Conservation (phyloP, 2,329 filamentous ascomycete genomes). For the Alternaria sp. region DNA sequence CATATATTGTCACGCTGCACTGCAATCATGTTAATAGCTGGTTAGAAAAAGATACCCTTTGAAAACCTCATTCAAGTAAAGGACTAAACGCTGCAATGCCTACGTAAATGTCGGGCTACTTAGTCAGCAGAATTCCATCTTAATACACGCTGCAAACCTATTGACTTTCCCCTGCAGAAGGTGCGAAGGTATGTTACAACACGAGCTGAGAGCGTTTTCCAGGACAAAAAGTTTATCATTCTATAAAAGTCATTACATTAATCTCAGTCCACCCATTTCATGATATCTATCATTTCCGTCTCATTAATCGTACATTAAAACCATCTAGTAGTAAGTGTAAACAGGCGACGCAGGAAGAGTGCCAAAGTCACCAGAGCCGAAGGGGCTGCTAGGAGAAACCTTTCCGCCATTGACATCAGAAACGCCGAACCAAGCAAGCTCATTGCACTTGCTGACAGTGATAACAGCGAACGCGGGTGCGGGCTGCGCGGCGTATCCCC, state of each 20-base stretch:
- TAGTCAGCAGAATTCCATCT: too few species aligned
- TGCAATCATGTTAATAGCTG: too few species aligned
- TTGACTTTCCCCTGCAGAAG: too few species aligned
- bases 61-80: too few species aligned
- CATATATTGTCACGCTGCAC: too few species aligned
- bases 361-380: conserved; percentile 17
- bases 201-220: too few species aligned
- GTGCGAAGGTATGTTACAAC: too few species aligned
- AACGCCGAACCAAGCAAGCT: conserved; percentile 23
- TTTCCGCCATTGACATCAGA: conserved; percentile 19
- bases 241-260: not conserved
- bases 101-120: too few species aligned
- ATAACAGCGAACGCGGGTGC: conserved; percentile 18
- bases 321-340: conserved; percentile 13
- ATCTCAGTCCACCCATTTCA: not conserved
- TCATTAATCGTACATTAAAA: not conserved
- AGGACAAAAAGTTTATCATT: too few species aligned
- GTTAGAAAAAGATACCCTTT: too few species aligned
- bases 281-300: not conserved
- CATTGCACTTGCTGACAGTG: conserved; percentile 15
- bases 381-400: conserved; percentile 16
- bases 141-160: too few species aligned
- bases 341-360: conserved; percentile 11
- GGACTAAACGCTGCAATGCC: too few species aligned
- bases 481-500: conserved; percentile 18